Evolutionary conservation across 306 rosid species (phyloP), one percentile per base, ranked within the genome.

Genomic region (Ceratonia siliqua): DNA sequence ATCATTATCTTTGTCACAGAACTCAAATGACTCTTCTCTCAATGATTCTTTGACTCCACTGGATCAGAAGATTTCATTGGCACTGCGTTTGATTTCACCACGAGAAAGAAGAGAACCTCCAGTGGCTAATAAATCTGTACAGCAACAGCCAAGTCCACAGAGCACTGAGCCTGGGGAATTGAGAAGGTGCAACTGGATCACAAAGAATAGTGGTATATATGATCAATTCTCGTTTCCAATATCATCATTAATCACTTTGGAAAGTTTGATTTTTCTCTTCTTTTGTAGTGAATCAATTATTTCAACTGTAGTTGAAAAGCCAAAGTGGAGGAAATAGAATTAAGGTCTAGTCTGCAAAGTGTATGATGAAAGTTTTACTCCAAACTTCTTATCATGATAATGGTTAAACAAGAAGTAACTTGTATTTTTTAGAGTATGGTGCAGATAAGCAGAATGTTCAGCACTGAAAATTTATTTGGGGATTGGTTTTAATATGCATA

Each of bases 1-100:
- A 3, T 92, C 98, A 5, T 54, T 89, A 59, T 94, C 99, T 66
- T 67, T 92, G 84, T 94, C 99, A 20, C 96, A 94, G 63, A 94
- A 92, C 62, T 94, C 97, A 27, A 89, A 86, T 50, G 99, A 94
- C 78, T 90, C 97, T 56, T 92, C 93, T 20, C 87, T 75, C 20
- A 83, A 88, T 4, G 96, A 89, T 72, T 87, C 88, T 72, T 46
- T 87, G 42, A 82, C 87, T 74, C 89, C 94, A 27, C 61, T 92
- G 6, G 95, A 90, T 72, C 89, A 86, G 72, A 90, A 83, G 65
- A 87, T 94, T 46, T 92, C 98, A 0, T 73, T 78, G 5, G 97
- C 98, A 1, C 83, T 94, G 18, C 89, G 89, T 18, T 83, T 94
- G 68, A 81, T 94, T 72, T 80, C 92, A 1, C 87, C 93, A 5